Evolutionary conservation across 768 basidiomycete genomes (phyloP).

Genomic region (Psilocybe cubensis): DNA sequence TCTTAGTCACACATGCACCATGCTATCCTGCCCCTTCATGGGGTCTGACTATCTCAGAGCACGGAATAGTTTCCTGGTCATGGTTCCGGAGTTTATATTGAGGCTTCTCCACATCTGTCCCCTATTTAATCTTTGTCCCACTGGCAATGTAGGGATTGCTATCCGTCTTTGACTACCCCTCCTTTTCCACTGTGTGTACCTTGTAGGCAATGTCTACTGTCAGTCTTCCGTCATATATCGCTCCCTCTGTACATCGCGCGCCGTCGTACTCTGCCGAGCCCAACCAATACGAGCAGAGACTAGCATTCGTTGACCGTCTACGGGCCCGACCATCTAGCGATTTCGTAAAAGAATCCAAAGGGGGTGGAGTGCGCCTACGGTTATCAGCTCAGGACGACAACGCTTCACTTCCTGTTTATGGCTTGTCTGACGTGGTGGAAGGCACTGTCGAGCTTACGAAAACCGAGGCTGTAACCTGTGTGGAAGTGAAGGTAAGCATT

Average conservation of each 20-base stretch:
- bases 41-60: background rate
- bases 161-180: slow-evolving; percentile 4
- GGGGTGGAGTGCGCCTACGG: slow-evolving; percentile 53
- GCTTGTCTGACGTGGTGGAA: slow-evolving; percentile 50
- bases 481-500: slow-evolving; percentile 62
- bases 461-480: slow-evolving; percentile 55
- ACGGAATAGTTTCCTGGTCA: slow-evolving; percentile 2
- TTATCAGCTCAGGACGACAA: slow-evolving; percentile 57
- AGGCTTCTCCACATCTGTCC: slow-evolving; percentile 4
- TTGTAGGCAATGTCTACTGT: slow-evolving; percentile 52
- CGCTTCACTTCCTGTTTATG: slow-evolving; percentile 59
- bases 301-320: slow-evolving; percentile 47
- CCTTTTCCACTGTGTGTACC: background rate
- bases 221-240: slow-evolving; percentile 53
- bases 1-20: slow-evolving; percentile 18
- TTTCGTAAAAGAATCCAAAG: slow-evolving; percentile 64
- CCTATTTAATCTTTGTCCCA: slow-evolving; percentile 9
- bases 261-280: slow-evolving; percentile 61
- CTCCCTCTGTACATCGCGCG: slow-evolving; percentile 39
- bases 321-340: slow-evolving; percentile 45
- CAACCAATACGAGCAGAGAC: slow-evolving; percentile 51
- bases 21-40: background rate
- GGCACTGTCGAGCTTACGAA: slow-evolving; percentile 61
- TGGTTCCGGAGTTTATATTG: slow-evolving; percentile 13
- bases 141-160: background rate